Evolutionary conservation across 2,329 filamentous ascomycete species (phyloP).

Genomic region (Stromatinia cepivora): DNA sequence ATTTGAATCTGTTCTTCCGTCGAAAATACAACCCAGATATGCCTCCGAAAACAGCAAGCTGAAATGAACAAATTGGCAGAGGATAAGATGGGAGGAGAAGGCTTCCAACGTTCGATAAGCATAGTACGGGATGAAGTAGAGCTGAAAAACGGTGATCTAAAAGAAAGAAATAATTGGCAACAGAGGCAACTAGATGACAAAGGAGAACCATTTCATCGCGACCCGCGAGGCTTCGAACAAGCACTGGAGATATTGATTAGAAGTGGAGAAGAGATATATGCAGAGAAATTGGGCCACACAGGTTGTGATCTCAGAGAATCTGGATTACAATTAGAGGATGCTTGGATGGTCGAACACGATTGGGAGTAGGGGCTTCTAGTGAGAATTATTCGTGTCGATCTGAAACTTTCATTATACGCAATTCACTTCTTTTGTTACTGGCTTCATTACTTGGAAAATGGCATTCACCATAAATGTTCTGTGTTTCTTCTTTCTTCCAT

Average conservation of each 20-base stretch:
- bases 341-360: constrained; percentile 49
- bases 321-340: constrained; percentile 46
- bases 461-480: neutral
- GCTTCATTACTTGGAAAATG: neutral
- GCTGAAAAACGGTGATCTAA: constrained; percentile 34
- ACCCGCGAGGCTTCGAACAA: constrained; percentile 47
- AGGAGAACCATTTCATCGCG: constrained; percentile 56
- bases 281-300: constrained; percentile 49
- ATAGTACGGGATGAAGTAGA: constrained; percentile 39
- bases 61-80: constrained; percentile 1
- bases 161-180: constrained; percentile 54
- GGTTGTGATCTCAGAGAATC: constrained; percentile 46
- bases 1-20: constrained; percentile 21
- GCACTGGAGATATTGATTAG: constrained; percentile 49
- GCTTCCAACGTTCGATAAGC: constrained; percentile 39
- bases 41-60: constrained; percentile 26
- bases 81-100: constrained; percentile 21
- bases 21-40: constrained; percentile 3
- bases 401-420: neutral
- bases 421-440: no score
- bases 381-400: neutral
- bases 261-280: constrained; percentile 45
- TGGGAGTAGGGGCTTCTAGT: constrained; percentile 35
- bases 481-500: neutral
- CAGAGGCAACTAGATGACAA: constrained; percentile 51